Evolutionary conservation across 805 yeast species (phyloP), one percentile per base, ranked within the genome.

Genomic region (Teunomyces panamensis): DNA sequence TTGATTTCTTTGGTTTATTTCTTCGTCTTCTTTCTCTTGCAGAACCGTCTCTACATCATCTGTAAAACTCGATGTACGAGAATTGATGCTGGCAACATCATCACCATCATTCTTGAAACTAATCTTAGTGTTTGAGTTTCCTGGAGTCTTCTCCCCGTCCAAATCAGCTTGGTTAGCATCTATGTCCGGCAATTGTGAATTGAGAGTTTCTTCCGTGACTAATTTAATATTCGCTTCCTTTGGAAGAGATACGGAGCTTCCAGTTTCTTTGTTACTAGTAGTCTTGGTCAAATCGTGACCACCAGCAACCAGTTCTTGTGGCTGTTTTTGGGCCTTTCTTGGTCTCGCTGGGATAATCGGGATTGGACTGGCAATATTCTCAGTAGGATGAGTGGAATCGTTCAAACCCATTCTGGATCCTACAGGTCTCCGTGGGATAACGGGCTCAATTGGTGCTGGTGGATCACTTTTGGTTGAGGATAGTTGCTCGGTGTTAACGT

Each of bases 91-190:
- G n/a, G 48, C 43, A 2, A 17, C 43, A 26, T 36, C 50, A 10
- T 55, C 61, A 14, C 56, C 54, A 10, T 62, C 66, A 47, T 65
- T 62, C 46, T 65, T 67, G 50, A 66, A 60, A 1, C 64, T 48
- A 5, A 56, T 52, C 43, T 63, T 67, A 0, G 67, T 64, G 11
- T 59, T 62, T 1, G 67, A 53, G 33, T 62, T 66, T 2, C 65
- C 68, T 2, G 72, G 71, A 2, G 70, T 67, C 37, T 56, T 62
- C 20, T 67, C 71, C 1, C 69, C 70, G 48, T 65, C 70, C 10
- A 26, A 20, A 37, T 24, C 27, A 16, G 9, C 17, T 11, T 13
- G 41, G n/a, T 8, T 26, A 5, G 29, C 13, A 24, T 26, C 41
- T 11, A 29, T 26, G 5, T 37, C 30, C n/a, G 27, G 8, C 9